A percentile compares a stretch with the other conserved stretches of the same genome.
phyloP scores from a whole-genome alignment of 805 yeast genomes.

The Metschnikowia proteae region DNA sequence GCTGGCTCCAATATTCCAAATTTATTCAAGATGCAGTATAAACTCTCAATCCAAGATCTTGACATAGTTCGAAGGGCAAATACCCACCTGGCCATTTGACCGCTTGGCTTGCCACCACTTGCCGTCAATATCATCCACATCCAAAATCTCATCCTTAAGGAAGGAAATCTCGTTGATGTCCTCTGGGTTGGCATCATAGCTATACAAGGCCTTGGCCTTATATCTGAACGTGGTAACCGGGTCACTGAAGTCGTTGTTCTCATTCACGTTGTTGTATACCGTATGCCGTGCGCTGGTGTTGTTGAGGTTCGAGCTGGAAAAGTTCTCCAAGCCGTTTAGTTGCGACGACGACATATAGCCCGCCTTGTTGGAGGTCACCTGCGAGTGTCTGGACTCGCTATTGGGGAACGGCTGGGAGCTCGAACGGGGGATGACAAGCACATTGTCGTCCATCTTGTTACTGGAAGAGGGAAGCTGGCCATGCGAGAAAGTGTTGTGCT shows the following conservation, averaged over 20 bases:
- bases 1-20: not conserved
- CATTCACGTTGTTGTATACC: constrained; percentile 15
- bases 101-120: constrained; percentile 98
- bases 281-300: constrained; percentile 20
- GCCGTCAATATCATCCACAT: constrained; percentile 88
- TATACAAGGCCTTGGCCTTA: constrained; percentile 80
- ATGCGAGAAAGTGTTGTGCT: constrained; percentile 35
- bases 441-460: constrained; percentile 23
- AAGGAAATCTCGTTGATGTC: constrained; percentile 92
- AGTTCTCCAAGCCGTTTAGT: constrained; percentile 59
- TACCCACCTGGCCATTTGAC: constrained; percentile 88
- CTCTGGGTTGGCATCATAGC: constrained; percentile 84
- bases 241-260: constrained; percentile 20
- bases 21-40: constrained; percentile 1
- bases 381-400: constrained; percentile 34
- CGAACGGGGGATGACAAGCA: constrained; percentile 18
- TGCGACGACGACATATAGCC: constrained; percentile 52
- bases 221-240: constrained; percentile 55
- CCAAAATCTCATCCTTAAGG: constrained; percentile 84
- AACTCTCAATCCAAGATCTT: constrained; percentile 52
- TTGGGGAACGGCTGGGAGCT: constrained; percentile 26
- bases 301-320: constrained; percentile 36
- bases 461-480: constrained; percentile 29
- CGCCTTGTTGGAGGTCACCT: constrained; percentile 28
- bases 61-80: constrained; percentile 93